A percentile compares a stretch with the other conserved stretches of the same genome.
Conservation (phyloP, 257 asterid genomes). For the Rubia yunnanensis region DNA sequence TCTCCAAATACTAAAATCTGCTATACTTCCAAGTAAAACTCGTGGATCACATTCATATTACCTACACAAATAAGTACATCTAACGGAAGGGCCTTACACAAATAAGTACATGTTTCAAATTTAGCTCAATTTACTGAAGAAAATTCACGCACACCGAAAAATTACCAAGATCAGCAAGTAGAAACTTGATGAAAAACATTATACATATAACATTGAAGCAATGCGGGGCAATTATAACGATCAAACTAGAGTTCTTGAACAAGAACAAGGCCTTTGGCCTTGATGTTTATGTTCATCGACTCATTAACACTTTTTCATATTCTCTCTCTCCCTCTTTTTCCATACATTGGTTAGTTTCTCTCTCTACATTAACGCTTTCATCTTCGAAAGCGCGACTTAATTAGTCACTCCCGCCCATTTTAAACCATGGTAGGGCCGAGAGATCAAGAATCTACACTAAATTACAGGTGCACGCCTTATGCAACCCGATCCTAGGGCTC, state of each 20-base stretch:
- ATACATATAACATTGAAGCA: not conserved
- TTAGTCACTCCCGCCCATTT: conserved; percentile 46
- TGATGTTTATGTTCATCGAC: conserved; percentile 7
- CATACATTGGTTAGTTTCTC: conserved; percentile 17
- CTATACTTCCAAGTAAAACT: no score
- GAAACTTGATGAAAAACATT: not conserved
- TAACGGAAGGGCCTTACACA: no score
- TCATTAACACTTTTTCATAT: not conserved
- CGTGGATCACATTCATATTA: no score
- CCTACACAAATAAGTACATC: no score
- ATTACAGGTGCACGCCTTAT: conserved; percentile 32
- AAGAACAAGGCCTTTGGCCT: conserved; percentile 28
- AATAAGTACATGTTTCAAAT: no score
- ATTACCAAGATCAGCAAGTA: not conserved
- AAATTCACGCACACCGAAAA: no score
- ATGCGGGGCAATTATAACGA: not conserved
- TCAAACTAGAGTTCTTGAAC: conserved; percentile 6
- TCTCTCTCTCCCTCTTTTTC: not conserved
- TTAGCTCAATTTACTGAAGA: no score
- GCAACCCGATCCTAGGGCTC: conserved; percentile 22
- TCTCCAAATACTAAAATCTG: no score
- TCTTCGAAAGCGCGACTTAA: conserved; percentile 84
- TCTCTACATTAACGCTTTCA: conserved; percentile 45
- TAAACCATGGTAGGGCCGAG: conserved; percentile 33
- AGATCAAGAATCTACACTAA: conserved; percentile 35